phyloP scores from a whole-genome alignment of 352 stramenopile genomes.

The Phytophthora pisi region DNA sequence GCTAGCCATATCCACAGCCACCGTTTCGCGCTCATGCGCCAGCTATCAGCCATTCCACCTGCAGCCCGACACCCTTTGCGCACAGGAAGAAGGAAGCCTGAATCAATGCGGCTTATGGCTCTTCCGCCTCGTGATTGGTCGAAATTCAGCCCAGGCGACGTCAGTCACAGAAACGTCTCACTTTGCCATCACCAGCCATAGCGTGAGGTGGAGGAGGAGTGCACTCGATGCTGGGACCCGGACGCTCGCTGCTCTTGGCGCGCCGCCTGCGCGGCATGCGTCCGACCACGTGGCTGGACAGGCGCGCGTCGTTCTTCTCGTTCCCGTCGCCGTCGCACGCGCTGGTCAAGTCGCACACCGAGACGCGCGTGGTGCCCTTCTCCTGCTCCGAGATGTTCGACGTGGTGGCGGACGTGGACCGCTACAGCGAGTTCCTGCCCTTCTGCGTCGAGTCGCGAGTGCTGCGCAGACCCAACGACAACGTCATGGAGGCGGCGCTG shows the following conservation, averaged over 20 bases:
- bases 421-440: slow-evolving; percentile 78
- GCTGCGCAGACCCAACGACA: slow-evolving; percentile 68
- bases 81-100: too few relatives aligned
- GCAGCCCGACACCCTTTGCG: background rate
- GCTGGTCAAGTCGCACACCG: slow-evolving; percentile 73
- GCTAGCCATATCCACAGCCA: too few relatives aligned
- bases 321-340: slow-evolving; percentile 56
- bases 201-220: background rate
- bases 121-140: slow-evolving; percentile 13
- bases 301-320: slow-evolving; percentile 55
- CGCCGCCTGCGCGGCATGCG: slow-evolving; percentile 14
- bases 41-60: background rate
- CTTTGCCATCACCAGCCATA: background rate
- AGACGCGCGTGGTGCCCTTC: slow-evolving; percentile 81
- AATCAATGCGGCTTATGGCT: background rate
- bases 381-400: slow-evolving; percentile 80
- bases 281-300: slow-evolving; percentile 8
- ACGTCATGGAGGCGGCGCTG: slow-evolving; percentile 81
- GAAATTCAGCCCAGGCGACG: slow-evolving; percentile 3
- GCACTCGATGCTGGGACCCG: slow-evolving; percentile 27
- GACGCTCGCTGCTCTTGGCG: slow-evolving; percentile 3
- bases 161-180: slow-evolving; percentile 18
- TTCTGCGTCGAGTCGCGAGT: slow-evolving; percentile 85
- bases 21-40: background rate
- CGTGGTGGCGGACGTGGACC: slow-evolving; percentile 75